Evolutionary conservation across 768 basidiomycete species (phyloP).

Genomic region (Daedaleopsis sinensis): DNA sequence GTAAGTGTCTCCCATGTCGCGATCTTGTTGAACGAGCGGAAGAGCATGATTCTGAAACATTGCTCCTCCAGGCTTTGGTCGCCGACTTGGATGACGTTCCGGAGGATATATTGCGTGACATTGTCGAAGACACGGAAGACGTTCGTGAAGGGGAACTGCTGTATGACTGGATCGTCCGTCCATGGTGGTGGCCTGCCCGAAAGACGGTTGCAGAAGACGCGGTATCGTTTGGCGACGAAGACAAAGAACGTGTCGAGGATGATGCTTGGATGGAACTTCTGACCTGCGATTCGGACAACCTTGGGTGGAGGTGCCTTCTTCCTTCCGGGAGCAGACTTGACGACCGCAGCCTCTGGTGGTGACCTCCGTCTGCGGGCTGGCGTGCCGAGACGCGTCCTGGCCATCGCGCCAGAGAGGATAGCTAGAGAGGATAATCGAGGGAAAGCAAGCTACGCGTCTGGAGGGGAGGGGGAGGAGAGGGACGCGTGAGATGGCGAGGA

Average conservation of each 20-base stretch:
- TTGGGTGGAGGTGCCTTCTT: constrained; percentile 14
- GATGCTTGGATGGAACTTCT: constrained; percentile 24
- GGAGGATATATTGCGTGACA: constrained; percentile 67
- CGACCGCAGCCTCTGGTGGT: constrained; percentile 6
- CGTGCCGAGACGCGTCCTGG: neutral
- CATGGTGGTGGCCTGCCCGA: constrained; percentile 43
- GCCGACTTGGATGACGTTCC: constrained; percentile 71
- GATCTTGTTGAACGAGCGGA: constrained; percentile 71
- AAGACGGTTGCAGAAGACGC: constrained; percentile 30
- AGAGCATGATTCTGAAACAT: constrained; percentile 72
- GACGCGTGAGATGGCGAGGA: neutral
- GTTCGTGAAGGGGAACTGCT: constrained; percentile 66
- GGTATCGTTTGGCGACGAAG: constrained; percentile 36
- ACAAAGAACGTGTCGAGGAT: constrained; percentile 35
- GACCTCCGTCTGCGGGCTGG: neutral
- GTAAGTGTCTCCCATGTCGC: constrained; percentile 71
- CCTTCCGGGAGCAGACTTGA: constrained; percentile 1
- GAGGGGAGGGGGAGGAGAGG: neutral
- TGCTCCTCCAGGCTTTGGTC: constrained; percentile 61
- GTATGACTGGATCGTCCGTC: constrained; percentile 66
- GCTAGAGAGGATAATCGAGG: neutral
- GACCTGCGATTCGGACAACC: constrained; percentile 26
- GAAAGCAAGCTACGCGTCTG: neutral
- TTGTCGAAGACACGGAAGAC: constrained; percentile 76
- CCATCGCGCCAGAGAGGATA: neutral